Base-by-base conservation (phyloP, 495 filamentous ascomycete species). In the Terfezia claveryi region DNA sequence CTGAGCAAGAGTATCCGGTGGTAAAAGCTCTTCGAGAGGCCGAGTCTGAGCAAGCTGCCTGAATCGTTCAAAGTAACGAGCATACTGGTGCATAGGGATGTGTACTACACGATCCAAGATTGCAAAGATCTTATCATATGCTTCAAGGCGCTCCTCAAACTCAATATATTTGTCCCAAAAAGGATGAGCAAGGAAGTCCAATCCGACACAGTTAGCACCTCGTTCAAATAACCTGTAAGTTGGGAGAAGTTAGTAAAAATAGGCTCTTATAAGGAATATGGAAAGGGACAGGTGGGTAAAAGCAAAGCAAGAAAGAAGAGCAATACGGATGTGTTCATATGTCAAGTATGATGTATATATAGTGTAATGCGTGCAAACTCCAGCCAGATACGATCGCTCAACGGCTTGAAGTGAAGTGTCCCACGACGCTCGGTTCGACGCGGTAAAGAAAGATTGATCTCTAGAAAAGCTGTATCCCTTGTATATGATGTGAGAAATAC, bases 111-210 rank as follows among this genome's bases (percentile, higher is more conserved):
- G 85, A 50, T 76, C 76, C 36, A 95, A 74, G 53, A 99, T 85
- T 9, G 75, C 76, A 57, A 94, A 89, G 53, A 96, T 87, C 64
- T 80, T 84, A 57, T 93, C 85, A 36, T 83, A 78, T 0, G 83
- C 82, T 64, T 94, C 87, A 51, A 89, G 70, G 9, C 87, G 79
- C 62, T 94, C 87, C 63, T 96, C 91, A 62, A 87, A 96, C 62
- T 95, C 91, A 54, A 96, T 76, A 62, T 94, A 99, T 69, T 94
- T 96, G 63, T 96, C 92, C 91, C 91, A 99, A 73, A 99, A 95
- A 0, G 86, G 87, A 64, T 95, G 87, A 4, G 87, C 80, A 9
- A 92, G 74, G 66, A 94, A 99, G 68, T 99, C 91, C 36, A 95
- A 74, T 14, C 92, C 91, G 17, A 94, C 87, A 61, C 76, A 78